Percentiles rank a stretch among this genome's conserved stretches.
These are phyloP conservation scores for Halteria grandinella DNA, from an alignment of 73 alveolate species.

Conservation along the genomic window DNA sequence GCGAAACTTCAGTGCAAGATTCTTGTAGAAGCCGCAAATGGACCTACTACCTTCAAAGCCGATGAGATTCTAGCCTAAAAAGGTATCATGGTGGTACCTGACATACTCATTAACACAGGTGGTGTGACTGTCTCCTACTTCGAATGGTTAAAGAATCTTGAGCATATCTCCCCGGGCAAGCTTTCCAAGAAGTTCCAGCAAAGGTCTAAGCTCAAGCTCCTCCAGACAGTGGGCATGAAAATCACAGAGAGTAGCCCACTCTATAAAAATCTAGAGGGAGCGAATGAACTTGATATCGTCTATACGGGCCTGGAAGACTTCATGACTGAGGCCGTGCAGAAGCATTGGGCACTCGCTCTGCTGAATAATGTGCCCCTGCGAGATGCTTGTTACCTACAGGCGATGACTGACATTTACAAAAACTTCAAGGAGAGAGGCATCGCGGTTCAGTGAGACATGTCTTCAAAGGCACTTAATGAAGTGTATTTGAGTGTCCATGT, in stretches of 20 bases:
- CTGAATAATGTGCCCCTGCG: conserved; percentile 61
- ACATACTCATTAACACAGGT: conserved; percentile 84
- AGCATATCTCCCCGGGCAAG: conserved; percentile 81
- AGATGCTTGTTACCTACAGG: conserved; percentile 84
- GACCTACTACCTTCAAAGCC: conserved; percentile 78
- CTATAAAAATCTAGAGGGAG: conserved; percentile 59
- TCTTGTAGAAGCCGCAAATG: conserved; percentile 83
- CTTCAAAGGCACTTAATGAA: background rate
- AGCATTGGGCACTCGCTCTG: conserved; percentile 43
- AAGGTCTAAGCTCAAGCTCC: conserved; percentile 61
- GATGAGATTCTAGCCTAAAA: conserved; percentile 67
- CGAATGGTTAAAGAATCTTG: conserved; percentile 90
- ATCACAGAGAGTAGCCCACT: background rate
- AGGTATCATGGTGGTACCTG: conserved; percentile 85
- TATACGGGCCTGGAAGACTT: conserved; percentile 91
- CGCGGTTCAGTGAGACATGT: conserved; percentile 12
- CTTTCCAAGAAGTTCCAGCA: conserved; percentile 86
- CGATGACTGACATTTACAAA: conserved; percentile 75
- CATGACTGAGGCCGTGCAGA: conserved; percentile 77
- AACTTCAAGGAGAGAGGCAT: conserved; percentile 66
- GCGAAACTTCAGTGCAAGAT: conserved; percentile 75
- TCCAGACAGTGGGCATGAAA: conserved; percentile 49
- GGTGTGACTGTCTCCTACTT: conserved; percentile 90
- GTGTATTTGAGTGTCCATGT: background rate
- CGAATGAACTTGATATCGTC: conserved; percentile 81